A percentile compares a stretch with the other conserved stretches of the same genome.
phyloP scores from a whole-genome alignment of 768 basidiomycete species.

The Calocera cornea region DNA sequence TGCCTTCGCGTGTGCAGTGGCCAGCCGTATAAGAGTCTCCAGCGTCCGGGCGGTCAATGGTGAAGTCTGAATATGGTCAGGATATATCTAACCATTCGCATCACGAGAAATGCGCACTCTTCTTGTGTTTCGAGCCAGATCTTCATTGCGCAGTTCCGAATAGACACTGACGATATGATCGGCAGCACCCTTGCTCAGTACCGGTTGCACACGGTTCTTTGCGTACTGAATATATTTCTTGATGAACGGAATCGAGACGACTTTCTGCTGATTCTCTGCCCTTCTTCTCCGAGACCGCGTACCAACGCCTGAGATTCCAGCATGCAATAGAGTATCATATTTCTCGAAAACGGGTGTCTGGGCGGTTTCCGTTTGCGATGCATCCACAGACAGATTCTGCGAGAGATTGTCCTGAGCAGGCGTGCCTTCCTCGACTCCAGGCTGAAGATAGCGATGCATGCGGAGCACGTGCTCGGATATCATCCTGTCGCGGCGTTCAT shows the following conservation, averaged over 20 bases:
- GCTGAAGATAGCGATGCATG: constrained; percentile 92
- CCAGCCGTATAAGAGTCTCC: constrained; percentile 93
- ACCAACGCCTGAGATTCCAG: constrained; percentile 42
- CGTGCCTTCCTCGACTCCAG: constrained; percentile 90
- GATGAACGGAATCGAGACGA: constrained; percentile 84
- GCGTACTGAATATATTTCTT: constrained; percentile 99
- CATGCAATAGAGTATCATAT: constrained; percentile 87
- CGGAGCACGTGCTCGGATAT: constrained; percentile 97
- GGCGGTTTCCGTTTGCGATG: constrained; percentile 23
- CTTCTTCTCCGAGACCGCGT: constrained; percentile 31
- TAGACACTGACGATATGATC: constrained; percentile 90
- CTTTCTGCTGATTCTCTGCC: constrained; percentile 47
- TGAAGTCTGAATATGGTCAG: constrained; percentile 52
- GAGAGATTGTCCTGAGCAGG: constrained; percentile 76
- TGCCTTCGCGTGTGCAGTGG: constrained; percentile 95
- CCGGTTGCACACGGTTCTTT: constrained; percentile 74
- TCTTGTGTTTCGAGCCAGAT: constrained; percentile 77
- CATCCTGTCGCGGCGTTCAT: constrained; percentile 80
- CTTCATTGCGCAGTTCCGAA: constrained; percentile 81
- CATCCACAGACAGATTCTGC: constrained; percentile 76
- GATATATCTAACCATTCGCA: background rate
- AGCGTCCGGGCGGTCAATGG: constrained; percentile 96
- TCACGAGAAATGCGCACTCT: constrained; percentile 35
- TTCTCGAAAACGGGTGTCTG: constrained; percentile 87
- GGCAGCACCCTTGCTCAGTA: constrained; percentile 81